A percentile compares a stretch with the other conserved stretches of the same genome.
These are phyloP conservation scores for Calocybe cyanea DNA, from an alignment of 768 basidiomycete genomes.

Conservation along the genomic window DNA sequence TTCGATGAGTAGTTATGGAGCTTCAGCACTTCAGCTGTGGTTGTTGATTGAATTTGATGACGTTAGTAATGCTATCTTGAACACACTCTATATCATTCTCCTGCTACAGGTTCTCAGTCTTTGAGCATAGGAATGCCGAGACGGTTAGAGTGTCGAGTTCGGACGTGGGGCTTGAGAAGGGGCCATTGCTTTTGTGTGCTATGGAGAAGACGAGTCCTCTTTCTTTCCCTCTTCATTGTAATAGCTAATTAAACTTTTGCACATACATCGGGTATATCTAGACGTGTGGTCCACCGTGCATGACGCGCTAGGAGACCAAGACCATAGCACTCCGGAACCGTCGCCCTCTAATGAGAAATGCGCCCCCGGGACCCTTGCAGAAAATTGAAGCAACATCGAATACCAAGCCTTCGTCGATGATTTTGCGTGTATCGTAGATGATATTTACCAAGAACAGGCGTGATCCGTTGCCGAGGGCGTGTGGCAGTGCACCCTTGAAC, in stretches of 20 bases:
- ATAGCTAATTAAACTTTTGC: background rate
- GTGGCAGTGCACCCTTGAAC: slow-evolving; percentile 55
- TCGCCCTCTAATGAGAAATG: slow-evolving; percentile 6
- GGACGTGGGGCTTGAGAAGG: slow-evolving; percentile 52
- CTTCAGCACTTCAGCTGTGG: too few relatives aligned
- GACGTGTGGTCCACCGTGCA: slow-evolving; percentile 61
- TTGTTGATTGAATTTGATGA: too few relatives aligned
- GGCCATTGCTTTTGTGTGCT: slow-evolving; percentile 70
- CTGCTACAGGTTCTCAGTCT: too few relatives aligned
- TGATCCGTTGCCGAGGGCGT: slow-evolving; percentile 44
- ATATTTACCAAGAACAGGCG: slow-evolving; percentile 31
- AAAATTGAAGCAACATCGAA: slow-evolving; percentile 58
- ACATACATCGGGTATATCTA: slow-evolving; percentile 51
- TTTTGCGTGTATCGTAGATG: slow-evolving; percentile 45
- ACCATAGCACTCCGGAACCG: too few relatives aligned
- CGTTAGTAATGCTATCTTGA: too few relatives aligned
- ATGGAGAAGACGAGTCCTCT: slow-evolving; percentile 61
- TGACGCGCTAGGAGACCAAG: slow-evolving; percentile 8
- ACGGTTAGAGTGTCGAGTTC: slow-evolving; percentile 51
- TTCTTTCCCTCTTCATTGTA: background rate
- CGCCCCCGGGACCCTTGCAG: slow-evolving; percentile 46
- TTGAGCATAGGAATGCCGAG: slow-evolving; percentile 37
- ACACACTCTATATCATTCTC: too few relatives aligned
- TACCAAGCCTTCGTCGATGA: slow-evolving; percentile 51
- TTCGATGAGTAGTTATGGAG: too few relatives aligned